Percentiles rank a stretch among this genome's conserved stretches.
Conservation (phyloP, 2,329 filamentous ascomycete species). For the Zymoseptoria passerinii region DNA sequence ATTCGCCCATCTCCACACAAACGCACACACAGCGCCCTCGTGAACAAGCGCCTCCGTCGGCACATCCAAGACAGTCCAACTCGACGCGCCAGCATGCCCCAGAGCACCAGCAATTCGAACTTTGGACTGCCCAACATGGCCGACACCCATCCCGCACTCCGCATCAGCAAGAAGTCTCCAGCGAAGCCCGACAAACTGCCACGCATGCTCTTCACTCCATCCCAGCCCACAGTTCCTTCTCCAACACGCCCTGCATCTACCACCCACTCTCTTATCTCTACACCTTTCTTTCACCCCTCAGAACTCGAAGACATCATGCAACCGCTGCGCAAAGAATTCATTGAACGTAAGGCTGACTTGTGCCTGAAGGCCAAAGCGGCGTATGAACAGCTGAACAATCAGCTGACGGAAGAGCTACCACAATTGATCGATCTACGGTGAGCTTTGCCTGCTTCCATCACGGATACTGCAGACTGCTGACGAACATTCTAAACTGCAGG, state of each 20-base stretch:
- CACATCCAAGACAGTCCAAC: background rate
- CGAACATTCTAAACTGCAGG: slow-evolving; percentile 7
- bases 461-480: background rate
- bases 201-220: background rate
- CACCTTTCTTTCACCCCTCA: slow-evolving; percentile 27
- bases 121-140: background rate
- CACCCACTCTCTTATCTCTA: background rate
- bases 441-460: slow-evolving; percentile 1
- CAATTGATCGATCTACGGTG: slow-evolving; percentile 86
- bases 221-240: background rate
- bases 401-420: slow-evolving; percentile 83
- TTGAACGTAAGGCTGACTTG: slow-evolving; percentile 25
- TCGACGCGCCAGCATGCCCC: background rate
- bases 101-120: background rate
- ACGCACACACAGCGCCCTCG: background rate
- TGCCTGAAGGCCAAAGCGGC: slow-evolving; percentile 59
- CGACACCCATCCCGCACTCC: background rate
- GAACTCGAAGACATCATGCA: slow-evolving; percentile 29
- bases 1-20: background rate
- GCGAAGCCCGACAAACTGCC: background rate
- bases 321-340: slow-evolving; percentile 22
- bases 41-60: background rate
- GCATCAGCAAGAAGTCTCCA: background rate
- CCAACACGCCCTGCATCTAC: background rate
- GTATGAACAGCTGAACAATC: slow-evolving; percentile 96